phyloP scores from a whole-genome alignment of 2,329 filamentous ascomycete species.

The Gliomastix tumulicola region DNA sequence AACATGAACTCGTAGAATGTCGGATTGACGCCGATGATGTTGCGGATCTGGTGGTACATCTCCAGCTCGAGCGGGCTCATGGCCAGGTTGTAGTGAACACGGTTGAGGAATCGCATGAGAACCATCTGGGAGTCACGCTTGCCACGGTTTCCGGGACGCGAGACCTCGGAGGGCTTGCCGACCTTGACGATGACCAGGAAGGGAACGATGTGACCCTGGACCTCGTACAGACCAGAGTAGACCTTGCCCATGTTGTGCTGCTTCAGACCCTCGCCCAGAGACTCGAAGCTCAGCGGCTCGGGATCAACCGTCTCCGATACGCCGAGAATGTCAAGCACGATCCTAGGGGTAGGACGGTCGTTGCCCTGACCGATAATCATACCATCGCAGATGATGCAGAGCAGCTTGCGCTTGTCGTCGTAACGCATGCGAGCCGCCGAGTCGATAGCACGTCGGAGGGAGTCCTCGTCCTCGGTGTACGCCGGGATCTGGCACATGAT shows the following conservation, averaged over 20 bases:
- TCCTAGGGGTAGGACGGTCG: constrained; percentile 88
- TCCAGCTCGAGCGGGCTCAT: constrained; percentile 97
- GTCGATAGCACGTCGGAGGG: constrained; percentile 91
- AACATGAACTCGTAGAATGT: constrained; percentile 97
- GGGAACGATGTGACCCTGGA: constrained; percentile 95
- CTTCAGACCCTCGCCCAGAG: constrained; percentile 88
- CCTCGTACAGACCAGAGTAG: constrained; percentile 95
- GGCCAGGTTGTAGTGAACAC: constrained; percentile 91
- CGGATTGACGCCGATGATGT: constrained; percentile 97
- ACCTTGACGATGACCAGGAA: constrained; percentile 97
- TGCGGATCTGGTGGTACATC: constrained; percentile 97
- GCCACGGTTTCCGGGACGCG: constrained; percentile 91
- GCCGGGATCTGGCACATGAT: constrained; percentile 96
- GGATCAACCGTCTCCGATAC: constrained; percentile 92
- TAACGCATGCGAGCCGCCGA: constrained; percentile 93
- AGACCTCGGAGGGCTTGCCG: constrained; percentile 94
- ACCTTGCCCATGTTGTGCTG: constrained; percentile 99
- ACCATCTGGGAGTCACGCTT: constrained; percentile 99
- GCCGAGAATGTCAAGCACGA: constrained; percentile 93
- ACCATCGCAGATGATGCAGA: constrained; percentile 90
- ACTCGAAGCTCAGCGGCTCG: constrained; percentile 93
- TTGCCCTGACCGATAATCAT: constrained; percentile 99
- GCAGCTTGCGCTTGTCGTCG: constrained; percentile 94
- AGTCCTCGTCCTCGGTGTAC: constrained; percentile 98
- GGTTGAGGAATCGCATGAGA: constrained; percentile 97